These are phyloP conservation scores for Echinochloa phyllopogon DNA, from an alignment of 176 grass and related monocot genomes.

Conservation along the genomic window DNA sequence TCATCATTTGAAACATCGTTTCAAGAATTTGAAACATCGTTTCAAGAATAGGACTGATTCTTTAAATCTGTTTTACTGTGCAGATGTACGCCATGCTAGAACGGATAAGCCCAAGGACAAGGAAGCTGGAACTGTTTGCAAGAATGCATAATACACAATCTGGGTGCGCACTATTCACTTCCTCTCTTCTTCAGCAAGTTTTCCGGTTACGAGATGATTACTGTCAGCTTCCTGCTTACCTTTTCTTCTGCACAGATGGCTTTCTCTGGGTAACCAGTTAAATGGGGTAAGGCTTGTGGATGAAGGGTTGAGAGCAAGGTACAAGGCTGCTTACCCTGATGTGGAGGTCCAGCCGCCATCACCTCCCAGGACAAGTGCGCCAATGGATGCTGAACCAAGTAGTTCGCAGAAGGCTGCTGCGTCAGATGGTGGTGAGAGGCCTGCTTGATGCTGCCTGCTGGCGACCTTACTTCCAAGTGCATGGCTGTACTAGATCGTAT, in stretches of 20 bases:
- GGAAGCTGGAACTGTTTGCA: conserved; percentile 97
- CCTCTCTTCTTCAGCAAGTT: background rate
- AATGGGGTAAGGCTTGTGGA: conserved; percentile 89
- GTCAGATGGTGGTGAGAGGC: conserved; percentile 51
- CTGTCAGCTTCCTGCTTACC: background rate
- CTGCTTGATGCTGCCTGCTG: conserved; percentile 43
- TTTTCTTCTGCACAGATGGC: conserved; percentile 61
- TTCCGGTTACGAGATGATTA: background rate
- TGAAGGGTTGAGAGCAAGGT: conserved; percentile 95
- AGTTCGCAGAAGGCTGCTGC: conserved; percentile 48
- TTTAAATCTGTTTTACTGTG: conserved; percentile 41
- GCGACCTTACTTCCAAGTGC: conserved; percentile 16
- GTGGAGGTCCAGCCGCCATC: conserved; percentile 84
- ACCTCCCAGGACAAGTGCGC: conserved; percentile 68
- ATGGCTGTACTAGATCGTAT: background rate
- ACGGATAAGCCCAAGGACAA: conserved; percentile 95
- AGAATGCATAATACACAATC: conserved; percentile 99
- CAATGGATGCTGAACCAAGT: conserved; percentile 64
- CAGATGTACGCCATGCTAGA: conserved; percentile 99
- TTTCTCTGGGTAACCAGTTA: conserved; percentile 93
- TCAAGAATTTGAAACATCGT: conserved; percentile 3
- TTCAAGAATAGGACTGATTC: background rate
- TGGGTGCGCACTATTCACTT: conserved; percentile 49
- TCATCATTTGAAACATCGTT: background rate
- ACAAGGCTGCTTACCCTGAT: conserved; percentile 95